These are phyloP conservation scores for Cordyceps militaris DNA, from an alignment of 2,329 filamentous ascomycete genomes.

Conservation along the genomic window DNA sequence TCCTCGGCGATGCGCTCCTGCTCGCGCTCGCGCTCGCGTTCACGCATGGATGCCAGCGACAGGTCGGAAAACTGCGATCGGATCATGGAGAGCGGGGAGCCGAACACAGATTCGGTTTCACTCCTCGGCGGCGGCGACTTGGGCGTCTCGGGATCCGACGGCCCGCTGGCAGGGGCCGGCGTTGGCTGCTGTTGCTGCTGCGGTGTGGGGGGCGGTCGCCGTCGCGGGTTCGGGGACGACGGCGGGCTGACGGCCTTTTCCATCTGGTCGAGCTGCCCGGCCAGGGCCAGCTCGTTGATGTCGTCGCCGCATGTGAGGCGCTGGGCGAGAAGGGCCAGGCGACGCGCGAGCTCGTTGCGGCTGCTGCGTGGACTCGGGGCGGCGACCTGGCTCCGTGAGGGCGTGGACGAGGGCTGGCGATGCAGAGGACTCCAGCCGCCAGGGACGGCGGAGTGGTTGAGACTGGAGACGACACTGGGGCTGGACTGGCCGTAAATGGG, in stretches of 20 bases:
- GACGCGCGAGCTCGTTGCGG: constrained; percentile 39
- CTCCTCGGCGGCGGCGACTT: constrained; percentile 1
- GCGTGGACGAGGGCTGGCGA: constrained; percentile 1
- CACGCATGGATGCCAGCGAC: constrained; percentile 27
- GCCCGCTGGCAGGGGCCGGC: constrained; percentile 12
- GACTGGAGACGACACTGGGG: constrained; percentile 13
- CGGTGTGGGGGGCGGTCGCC: background rate
- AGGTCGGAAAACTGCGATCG: constrained; percentile 34
- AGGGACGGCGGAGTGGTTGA: constrained; percentile 6
- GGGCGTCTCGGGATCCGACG: constrained; percentile 13
- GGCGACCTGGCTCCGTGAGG: constrained; percentile 1
- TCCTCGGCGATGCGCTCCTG: constrained; percentile 20
- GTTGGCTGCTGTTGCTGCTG: background rate
- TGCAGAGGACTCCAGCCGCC: constrained; percentile 11
- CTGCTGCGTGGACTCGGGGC: background rate
- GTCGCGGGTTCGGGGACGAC: constrained; percentile 7
- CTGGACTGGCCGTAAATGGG: constrained; percentile 6
- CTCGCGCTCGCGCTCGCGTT: constrained; percentile 14
- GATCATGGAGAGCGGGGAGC: constrained; percentile 30
- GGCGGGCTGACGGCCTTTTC: constrained; percentile 22
- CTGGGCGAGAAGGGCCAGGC: constrained; percentile 32
- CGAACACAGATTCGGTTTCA: constrained; percentile 23
- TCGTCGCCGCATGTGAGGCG: constrained; percentile 29
- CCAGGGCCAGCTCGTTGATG: constrained; percentile 30
- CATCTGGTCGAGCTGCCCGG: constrained; percentile 32